A percentile compares a stretch with the other conserved stretches of the same genome.
Evolutionary conservation across 768 basidiomycete species (phyloP).

Genomic region (Chiua virens): DNA sequence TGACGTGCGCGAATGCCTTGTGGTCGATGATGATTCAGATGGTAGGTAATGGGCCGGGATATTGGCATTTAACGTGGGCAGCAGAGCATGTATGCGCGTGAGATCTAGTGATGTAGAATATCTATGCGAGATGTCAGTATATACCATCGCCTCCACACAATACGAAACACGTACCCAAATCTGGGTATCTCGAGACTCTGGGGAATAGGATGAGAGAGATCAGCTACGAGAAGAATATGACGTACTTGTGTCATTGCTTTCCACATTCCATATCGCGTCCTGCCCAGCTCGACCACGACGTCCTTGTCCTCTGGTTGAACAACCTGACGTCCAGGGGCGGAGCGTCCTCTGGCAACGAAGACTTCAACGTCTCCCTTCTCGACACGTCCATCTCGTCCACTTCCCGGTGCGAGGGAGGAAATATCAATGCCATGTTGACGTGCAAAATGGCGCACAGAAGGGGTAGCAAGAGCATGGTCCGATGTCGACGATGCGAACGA

Average conservation of each 20-base stretch:
- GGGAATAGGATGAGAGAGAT: background rate
- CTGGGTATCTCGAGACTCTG: conserved; percentile 86
- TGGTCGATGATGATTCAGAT: conserved; percentile 40
- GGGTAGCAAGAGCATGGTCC: conserved; percentile 60
- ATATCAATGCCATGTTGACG: conserved; percentile 65
- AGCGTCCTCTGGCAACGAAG: conserved; percentile 39
- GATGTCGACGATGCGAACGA: conserved; percentile 14
- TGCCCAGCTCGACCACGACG: conserved; percentile 65
- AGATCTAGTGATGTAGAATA: conserved; percentile 78
- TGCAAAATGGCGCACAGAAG: conserved; percentile 78
- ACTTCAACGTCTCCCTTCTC: conserved; percentile 74
- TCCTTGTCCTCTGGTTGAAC: conserved; percentile 36
- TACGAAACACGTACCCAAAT: conserved; percentile 58
- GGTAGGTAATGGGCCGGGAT: conserved; percentile 62
- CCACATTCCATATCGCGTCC: conserved; percentile 85
- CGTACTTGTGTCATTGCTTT: conserved; percentile 83
- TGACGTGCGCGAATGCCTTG: conserved; percentile 16
- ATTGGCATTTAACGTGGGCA: conserved; percentile 64
- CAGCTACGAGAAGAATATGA: background rate
- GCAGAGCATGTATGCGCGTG: conserved; percentile 60
- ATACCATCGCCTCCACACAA: background rate
- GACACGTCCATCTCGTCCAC: conserved; percentile 72
- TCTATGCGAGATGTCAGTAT: conserved; percentile 32
- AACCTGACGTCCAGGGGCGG: background rate
- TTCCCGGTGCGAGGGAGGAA: conserved; percentile 55